Percentiles rank a stretch among this genome's conserved stretches.
Conservation (phyloP, 2,329 filamentous ascomycete species). For the Monascus ruber region DNA sequence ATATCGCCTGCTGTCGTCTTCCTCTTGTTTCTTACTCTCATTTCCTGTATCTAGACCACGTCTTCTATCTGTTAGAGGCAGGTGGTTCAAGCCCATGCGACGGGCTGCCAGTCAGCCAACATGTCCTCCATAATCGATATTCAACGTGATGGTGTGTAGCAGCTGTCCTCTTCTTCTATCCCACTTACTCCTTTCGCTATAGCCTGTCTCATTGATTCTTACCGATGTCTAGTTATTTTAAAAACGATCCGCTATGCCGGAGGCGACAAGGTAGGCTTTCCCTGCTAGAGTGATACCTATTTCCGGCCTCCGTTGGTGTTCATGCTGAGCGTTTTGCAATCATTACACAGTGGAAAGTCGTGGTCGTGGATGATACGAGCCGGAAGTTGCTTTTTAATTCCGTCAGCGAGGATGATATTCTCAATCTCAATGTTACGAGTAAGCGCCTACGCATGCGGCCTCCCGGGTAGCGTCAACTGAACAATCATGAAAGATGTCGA, state of each 20-base stretch:
- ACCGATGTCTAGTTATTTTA: constrained; percentile 49
- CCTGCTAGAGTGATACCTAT: too few species aligned
- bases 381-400: constrained; percentile 82
- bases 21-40: constrained; percentile 2
- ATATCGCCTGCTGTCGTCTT: constrained; percentile 1
- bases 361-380: constrained; percentile 76
- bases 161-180: not conserved
- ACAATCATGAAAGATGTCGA: constrained; percentile 61
- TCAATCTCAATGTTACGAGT: constrained; percentile 95
- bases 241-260: constrained; percentile 66
- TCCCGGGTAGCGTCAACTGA: not conserved
- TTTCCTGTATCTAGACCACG: not conserved
- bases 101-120: constrained; percentile 34
- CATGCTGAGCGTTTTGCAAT: constrained; percentile 15
- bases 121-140: constrained; percentile 83
- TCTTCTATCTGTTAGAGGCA: too few species aligned
- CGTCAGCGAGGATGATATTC: constrained; percentile 88
- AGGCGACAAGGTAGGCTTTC: constrained; percentile 57
- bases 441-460: constrained; percentile 27
- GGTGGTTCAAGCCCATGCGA: constrained; percentile 7
- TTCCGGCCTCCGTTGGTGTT: too few species aligned
- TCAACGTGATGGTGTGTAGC: constrained; percentile 59
- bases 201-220: not conserved
- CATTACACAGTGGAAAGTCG: constrained; percentile 74
- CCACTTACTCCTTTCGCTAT: not conserved